Evolutionary conservation across 192 early-diverging fungal genomes (phyloP), one percentile per base, ranked within the genome.

Genomic region (Dimargaris cristalligena): DNA sequence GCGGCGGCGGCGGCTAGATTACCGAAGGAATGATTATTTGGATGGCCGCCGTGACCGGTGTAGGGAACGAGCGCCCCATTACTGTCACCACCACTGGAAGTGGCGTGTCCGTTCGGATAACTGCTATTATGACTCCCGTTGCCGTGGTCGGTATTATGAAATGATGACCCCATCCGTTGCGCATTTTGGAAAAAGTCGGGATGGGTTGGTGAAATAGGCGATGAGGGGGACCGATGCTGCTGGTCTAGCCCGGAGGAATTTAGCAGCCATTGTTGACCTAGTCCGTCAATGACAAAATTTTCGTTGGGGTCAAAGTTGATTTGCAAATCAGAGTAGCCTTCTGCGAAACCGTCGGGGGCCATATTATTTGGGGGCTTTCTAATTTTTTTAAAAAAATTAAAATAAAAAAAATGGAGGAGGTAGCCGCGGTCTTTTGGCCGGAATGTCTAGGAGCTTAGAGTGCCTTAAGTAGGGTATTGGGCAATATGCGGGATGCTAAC

Each of bases 311-410:
- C 52, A 54, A 54, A 54, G 10, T 26, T 54, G 28, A 54, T 54
- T 9, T 54, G 52, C 28, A 54, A 31, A 31, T 54, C 32, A 31
- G 52, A 28, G 28, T 54, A 54, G 52, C 52, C 52, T 31, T 54
- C 23, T 9, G 20, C 33, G 33, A 54, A 20, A 31, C 52, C 52
- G 28, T 54, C 52, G 29, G 52, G 52, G 28, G 52, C 52, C 52
- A 54, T 54, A 31, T 26, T 1, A 47, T 47, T 22, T 3, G 1
- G 6, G 20, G 6, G n/a, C 1, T 18, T 25, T 47, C 25, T 3
- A 6, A 47, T 47, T 47, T 22, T 3, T 2, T 18, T 47, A 47
- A 47, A 6, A 18, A 2, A 18, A 47, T 6, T 3, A 47, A 47
- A 47, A 6, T 22, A 44, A 14, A 44, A 44, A 44, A 44, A 44